These are phyloP conservation scores for Conticribra guillardii DNA, from an alignment of 108 stramenopile genomes.

Conservation along the genomic window DNA sequence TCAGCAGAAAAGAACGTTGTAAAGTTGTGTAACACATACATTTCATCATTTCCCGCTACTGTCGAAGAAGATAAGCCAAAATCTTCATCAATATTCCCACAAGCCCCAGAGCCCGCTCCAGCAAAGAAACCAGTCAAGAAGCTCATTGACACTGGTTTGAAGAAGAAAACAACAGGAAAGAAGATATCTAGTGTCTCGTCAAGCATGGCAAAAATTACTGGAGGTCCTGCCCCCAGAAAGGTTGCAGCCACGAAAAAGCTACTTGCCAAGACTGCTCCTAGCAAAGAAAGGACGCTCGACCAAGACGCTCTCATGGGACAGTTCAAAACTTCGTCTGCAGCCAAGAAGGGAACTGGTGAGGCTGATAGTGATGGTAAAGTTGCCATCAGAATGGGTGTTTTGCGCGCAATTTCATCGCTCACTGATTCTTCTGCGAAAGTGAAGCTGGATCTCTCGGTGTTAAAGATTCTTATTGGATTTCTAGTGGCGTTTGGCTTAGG, in stretches of 20 bases:
- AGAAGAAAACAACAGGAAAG: constrained; percentile 57
- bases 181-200: constrained; percentile 60
- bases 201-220: constrained; percentile 60
- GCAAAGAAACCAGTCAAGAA: constrained; percentile 56
- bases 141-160: constrained; percentile 71
- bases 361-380: constrained; percentile 78
- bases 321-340: constrained; percentile 52
- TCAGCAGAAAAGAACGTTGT: constrained; percentile 68
- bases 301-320: constrained; percentile 68
- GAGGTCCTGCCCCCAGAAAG: constrained; percentile 48
- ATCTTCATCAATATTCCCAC: constrained; percentile 30
- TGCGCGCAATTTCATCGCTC: constrained; percentile 70
- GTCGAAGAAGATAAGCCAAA: constrained; percentile 41
- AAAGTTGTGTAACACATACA: constrained; percentile 72
- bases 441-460: constrained; percentile 54
- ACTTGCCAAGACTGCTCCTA: constrained; percentile 56
- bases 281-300: constrained; percentile 75
- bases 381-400: constrained; percentile 67
- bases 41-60: constrained; percentile 67
- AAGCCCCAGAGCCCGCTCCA: constrained; percentile 19
- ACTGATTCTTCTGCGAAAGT: constrained; percentile 61
- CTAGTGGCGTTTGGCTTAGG: constrained; percentile 86
- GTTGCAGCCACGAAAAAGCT: constrained; percentile 47
- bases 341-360: constrained; percentile 49
- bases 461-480: constrained; percentile 77